Evolutionary conservation across 2,329 filamentous ascomycete species (phyloP), one percentile per base, ranked within the genome.

Genomic region (Pleoardoris graminearum): DNA sequence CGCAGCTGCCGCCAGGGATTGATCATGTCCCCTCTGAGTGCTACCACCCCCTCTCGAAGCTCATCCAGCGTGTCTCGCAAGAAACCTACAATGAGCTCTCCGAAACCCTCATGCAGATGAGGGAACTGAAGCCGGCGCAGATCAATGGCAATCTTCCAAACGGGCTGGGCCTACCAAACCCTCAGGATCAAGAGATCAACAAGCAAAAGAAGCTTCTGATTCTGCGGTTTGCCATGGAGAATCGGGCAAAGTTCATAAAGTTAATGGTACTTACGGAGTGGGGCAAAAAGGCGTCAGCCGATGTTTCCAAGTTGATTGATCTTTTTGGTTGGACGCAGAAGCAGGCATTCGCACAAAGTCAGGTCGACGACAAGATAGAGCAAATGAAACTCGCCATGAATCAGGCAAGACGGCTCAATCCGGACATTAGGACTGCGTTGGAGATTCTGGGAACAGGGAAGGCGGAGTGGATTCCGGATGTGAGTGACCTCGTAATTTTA

Each of bases 231-330:
- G 85, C 89, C 7, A 87, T 93, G 69, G 83, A 85, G 19, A 85
- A 88, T 66, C 87, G 96, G 67, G 85, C 87, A 25, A 91, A 90
- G 76, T 97, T 95, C 80, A 90, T 96, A 71, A 97, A 99, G 76
- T 84, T 92, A 7, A 80, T 97, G 17, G 91, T 99, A 19, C 86
- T 99, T 41, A 86, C 89, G 1, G 88, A 94, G 74, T 99, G 94
- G 94, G 89, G 66, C 87, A 89, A 70, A 85, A 71, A 68, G 43
- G 63, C 66, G 16, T 57, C 88, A 29, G 81, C 85, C 33, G 85
- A 89, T 62, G 89, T 97, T 62, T 89, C 88, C 76, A 91, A 88
- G 72, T 81, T 97, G 55, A 95, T 97, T 60, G 92, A 97, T 67
- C 77, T 99, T 59, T 89, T 89, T 68, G 80, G 82, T 22, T 91